These are phyloP conservation scores for Paratinospora sagittata DNA, from an alignment of 164 flowering plant genomes.

Conservation along the genomic window DNA sequence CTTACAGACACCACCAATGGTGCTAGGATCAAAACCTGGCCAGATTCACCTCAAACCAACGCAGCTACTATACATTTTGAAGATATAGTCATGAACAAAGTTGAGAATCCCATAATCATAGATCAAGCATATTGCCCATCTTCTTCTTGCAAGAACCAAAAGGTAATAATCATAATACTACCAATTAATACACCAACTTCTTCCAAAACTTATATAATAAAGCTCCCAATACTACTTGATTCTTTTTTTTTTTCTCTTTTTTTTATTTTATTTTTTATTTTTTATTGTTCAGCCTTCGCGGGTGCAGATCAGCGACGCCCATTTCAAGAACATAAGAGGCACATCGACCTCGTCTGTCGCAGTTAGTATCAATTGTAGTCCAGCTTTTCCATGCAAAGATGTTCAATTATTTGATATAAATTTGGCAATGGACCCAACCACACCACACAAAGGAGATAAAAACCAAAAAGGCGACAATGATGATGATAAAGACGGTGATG, in stretches of 20 bases:
- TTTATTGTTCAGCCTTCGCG: conserved; percentile 2
- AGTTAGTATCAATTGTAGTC: not conserved
- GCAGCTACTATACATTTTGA: conserved; percentile 32
- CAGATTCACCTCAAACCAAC: conserved; percentile 17
- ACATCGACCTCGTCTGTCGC: not conserved
- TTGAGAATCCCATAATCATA: conserved; percentile 37
- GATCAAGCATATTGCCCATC: conserved; percentile 56
- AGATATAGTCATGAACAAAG: conserved; percentile 35
- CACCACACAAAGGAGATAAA: no score
- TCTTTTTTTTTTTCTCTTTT: no score
- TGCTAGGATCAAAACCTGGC: conserved; percentile 47
- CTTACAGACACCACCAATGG: conserved; percentile 36
- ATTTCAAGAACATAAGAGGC: conserved; percentile 3
- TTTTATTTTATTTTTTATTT: no score
- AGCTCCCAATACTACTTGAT: not conserved
- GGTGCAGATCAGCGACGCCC: not conserved
- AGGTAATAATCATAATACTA: no score
- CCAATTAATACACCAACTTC: not conserved
- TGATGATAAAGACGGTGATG: not conserved
- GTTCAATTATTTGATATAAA: not conserved
- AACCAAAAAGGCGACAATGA: not conserved
- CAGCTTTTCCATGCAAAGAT: not conserved
- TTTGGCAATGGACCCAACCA: not conserved
- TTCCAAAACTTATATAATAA: not conserved
- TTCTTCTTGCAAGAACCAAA: conserved; percentile 21